Percentiles rank a stretch among this genome's conserved stretches.
Evolutionary conservation across 2,329 filamentous ascomycete genomes (phyloP).

Genomic region (Corynespora cassiicola): DNA sequence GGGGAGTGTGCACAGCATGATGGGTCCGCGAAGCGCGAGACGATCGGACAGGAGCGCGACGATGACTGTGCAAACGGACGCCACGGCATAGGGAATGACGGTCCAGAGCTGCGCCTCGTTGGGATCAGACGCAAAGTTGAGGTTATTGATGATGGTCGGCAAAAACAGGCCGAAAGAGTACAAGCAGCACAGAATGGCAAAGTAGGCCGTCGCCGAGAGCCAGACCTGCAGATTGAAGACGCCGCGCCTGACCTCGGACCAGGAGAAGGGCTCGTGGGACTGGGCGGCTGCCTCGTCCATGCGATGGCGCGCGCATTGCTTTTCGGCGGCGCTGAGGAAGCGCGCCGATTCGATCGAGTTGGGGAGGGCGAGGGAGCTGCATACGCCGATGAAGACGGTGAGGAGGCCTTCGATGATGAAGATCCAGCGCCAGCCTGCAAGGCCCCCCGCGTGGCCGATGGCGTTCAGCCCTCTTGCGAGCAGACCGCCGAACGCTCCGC

Average conservation of each 20-base stretch:
- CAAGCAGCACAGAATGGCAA: constrained; percentile 63
- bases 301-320: constrained; percentile 55
- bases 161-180: constrained; percentile 72
- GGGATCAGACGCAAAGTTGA: constrained; percentile 60
- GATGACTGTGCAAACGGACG: constrained; percentile 58
- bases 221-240: constrained; percentile 67
- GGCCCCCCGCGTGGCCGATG: constrained; percentile 62
- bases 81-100: constrained; percentile 69
- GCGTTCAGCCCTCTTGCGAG: constrained; percentile 66
- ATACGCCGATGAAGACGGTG: constrained; percentile 60
- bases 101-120: constrained; percentile 69
- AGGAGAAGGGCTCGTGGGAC: constrained; percentile 59
- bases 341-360: constrained; percentile 61
- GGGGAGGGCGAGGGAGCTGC: constrained; percentile 63
- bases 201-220: constrained; percentile 68
- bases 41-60: constrained; percentile 66
- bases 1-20: constrained; percentile 69
- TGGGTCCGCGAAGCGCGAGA: constrained; percentile 63
- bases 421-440: constrained; percentile 68
- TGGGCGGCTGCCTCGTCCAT: constrained; percentile 46
- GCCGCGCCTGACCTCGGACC: constrained; percentile 69
- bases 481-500: constrained; percentile 69
- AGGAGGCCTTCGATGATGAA: constrained; percentile 65
- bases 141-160: constrained; percentile 68
- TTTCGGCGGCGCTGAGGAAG: constrained; percentile 62